Percentiles rank a stretch among this genome's conserved stretches.
phyloP scores from a whole-genome alignment of 2,329 filamentous ascomycete species.

The Sclerotinia glacialis region DNA sequence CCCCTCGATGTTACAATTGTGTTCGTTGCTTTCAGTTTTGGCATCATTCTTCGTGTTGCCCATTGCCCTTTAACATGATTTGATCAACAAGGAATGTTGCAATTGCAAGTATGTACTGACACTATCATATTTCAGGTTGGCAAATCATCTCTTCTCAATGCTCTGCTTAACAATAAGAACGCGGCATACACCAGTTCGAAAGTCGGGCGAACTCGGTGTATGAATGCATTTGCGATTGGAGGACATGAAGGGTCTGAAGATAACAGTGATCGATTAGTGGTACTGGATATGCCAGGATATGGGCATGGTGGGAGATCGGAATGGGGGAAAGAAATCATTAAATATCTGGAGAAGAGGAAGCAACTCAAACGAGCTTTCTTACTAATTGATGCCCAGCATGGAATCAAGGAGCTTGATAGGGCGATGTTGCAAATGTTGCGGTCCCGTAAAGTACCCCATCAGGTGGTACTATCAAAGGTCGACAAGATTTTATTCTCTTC shows the following conservation, averaged over 20 bases:
- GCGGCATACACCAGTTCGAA: slow-evolving; percentile 57
- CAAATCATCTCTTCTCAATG: slow-evolving; percentile 66
- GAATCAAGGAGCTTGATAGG: slow-evolving; percentile 59
- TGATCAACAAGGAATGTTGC: not conserved
- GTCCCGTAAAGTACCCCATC: slow-evolving; percentile 56
- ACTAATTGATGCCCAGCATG: slow-evolving; percentile 61
- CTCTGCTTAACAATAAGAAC: slow-evolving; percentile 49
- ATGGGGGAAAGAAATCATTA: slow-evolving; percentile 67
- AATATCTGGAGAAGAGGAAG: slow-evolving; percentile 60
- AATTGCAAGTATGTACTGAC: not conserved
- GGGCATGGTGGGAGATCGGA: slow-evolving; percentile 58
- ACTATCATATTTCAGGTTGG: slow-evolving; percentile 45
- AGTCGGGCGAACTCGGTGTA: slow-evolving; percentile 59
- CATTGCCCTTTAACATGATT: not conserved
- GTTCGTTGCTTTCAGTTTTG: not conserved
- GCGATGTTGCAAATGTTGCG: slow-evolving; percentile 56
- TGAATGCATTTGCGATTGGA: slow-evolving; percentile 66
- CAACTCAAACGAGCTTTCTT: slow-evolving; percentile 61
- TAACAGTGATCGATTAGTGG: slow-evolving; percentile 45
- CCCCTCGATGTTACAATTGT: not conserved
- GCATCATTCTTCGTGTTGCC: not conserved
- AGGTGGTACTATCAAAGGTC: slow-evolving; percentile 64
- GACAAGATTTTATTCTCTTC: slow-evolving; percentile 52
- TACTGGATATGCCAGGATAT: slow-evolving; percentile 72
- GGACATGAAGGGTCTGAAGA: slow-evolving; percentile 35